Percentiles rank a stretch among this genome's conserved stretches.
Evolutionary conservation across 495 filamentous ascomycete species (phyloP).

Genomic region (Penicillium silybi): DNA sequence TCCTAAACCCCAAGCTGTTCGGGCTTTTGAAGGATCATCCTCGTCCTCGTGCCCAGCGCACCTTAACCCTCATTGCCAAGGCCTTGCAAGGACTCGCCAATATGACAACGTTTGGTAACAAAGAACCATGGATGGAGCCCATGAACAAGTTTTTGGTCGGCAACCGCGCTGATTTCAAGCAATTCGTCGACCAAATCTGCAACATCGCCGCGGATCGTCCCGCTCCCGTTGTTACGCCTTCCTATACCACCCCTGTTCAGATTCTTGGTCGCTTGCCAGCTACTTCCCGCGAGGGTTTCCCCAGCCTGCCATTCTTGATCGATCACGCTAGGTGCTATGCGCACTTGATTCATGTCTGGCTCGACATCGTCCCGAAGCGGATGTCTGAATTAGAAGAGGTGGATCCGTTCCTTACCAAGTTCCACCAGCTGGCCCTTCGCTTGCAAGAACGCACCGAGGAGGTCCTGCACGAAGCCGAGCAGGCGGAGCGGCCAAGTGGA

Average conservation of each 20-base stretch:
- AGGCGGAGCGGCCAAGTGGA: slow-evolving; percentile 59
- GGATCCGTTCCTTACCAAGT: slow-evolving; percentile 46
- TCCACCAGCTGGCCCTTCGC: slow-evolving; percentile 70
- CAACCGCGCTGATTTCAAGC: slow-evolving; percentile 65
- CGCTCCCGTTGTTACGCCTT: slow-evolving; percentile 65
- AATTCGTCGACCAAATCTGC: slow-evolving; percentile 84
- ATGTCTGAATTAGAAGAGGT: slow-evolving; percentile 36
- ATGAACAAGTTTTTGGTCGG: slow-evolving; percentile 71
- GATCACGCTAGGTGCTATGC: slow-evolving; percentile 88
- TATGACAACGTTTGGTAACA: slow-evolving; percentile 87
- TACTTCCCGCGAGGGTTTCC: slow-evolving; percentile 87
- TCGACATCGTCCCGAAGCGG: slow-evolving; percentile 51
- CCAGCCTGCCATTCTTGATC: slow-evolving; percentile 89
- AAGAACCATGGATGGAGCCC: slow-evolving; percentile 98
- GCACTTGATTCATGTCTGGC: slow-evolving; percentile 83
- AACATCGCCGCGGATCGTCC: slow-evolving; percentile 68
- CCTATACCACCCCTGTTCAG: slow-evolving; percentile 88
- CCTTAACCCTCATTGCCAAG: slow-evolving; percentile 91
- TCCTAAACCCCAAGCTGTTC: slow-evolving; percentile 95
- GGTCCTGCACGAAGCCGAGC: slow-evolving; percentile 68
- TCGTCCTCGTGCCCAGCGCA: slow-evolving; percentile 79
- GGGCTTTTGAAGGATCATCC: slow-evolving; percentile 90
- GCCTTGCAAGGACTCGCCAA: slow-evolving; percentile 93
- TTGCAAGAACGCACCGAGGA: slow-evolving; percentile 70
- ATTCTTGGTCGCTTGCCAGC: slow-evolving; percentile 81